phyloP scores from a whole-genome alignment of 1,284 basidiomycete species.

The Pseudozyma pruni region DNA sequence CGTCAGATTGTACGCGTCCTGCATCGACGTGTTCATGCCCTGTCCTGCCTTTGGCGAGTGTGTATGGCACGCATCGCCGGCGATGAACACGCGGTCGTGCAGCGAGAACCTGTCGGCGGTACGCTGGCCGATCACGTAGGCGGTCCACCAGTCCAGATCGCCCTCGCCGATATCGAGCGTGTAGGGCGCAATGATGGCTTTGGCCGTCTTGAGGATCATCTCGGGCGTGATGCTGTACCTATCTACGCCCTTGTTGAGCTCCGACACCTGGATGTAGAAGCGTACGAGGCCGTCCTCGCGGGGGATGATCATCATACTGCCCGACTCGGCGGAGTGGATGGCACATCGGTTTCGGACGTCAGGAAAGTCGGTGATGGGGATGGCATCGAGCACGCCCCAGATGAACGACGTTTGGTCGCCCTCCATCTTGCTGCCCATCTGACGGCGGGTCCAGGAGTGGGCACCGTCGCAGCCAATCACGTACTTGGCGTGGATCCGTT shows the following conservation, averaged over 20 bases:
- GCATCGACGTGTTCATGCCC: slow-evolving; percentile 84
- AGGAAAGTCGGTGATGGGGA: slow-evolving; percentile 69
- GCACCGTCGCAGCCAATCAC: slow-evolving; percentile 45
- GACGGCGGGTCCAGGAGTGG: slow-evolving; percentile 33
- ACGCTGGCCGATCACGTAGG: slow-evolving; percentile 43
- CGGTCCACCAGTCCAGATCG: slow-evolving; percentile 78
- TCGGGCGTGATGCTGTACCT: slow-evolving; percentile 74
- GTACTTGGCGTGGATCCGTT: slow-evolving; percentile 40
- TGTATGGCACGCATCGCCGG: slow-evolving; percentile 72
- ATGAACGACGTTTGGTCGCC: slow-evolving; percentile 68
- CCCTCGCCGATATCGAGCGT: slow-evolving; percentile 72
- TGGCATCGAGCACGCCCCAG: slow-evolving; percentile 60
- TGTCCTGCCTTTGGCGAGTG: slow-evolving; percentile 80
- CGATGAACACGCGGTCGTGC: slow-evolving; percentile 34
- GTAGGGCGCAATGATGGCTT: slow-evolving; percentile 78
- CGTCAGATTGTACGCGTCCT: slow-evolving; percentile 71
- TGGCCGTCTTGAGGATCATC: slow-evolving; percentile 75
- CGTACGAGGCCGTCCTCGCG: slow-evolving; percentile 76
- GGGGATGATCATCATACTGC: slow-evolving; percentile 78
- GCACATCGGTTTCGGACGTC: slow-evolving; percentile 79
- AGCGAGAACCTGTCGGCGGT: slow-evolving; percentile 32
- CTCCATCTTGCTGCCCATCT: slow-evolving; percentile 59
- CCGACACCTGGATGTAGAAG: slow-evolving; percentile 77
- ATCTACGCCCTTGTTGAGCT: slow-evolving; percentile 75
- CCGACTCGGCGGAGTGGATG: slow-evolving; percentile 72